Base-by-base conservation (phyloP, 164 flowering plant genomes). In the Nymphaea thermarum region DNA sequence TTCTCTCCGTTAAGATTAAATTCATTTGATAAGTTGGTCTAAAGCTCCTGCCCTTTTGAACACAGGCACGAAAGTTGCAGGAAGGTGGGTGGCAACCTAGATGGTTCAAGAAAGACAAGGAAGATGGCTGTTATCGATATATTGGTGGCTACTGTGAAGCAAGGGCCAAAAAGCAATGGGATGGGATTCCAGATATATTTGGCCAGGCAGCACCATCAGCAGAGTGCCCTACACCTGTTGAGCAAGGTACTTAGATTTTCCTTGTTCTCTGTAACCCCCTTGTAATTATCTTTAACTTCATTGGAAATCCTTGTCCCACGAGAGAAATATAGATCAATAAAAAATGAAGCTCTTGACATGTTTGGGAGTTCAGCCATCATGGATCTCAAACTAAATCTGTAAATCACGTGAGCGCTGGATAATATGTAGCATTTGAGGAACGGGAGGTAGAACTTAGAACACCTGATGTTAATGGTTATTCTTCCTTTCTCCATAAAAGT, bases 61-160 rank as follows among this genome's bases (percentile, higher is more conserved):
- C 36, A 25, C 84, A 94, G 99, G 97, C 99, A 43, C 86, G 99
- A 79, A 90, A 77, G 76, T 65, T 94, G 79, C 98, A 91, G 78
- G 99, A 94, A 66, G 85, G 96, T 72, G 99, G 98, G 25, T 94
- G 99, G 99, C 84, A 86, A 61, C 98, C 98, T 2, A 87, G 90
- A 75, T 94, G 99, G 99, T 94, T 94, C 65, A 65, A 66, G 67
- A 91, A 84, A 75, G 98, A 88, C 66, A 78, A 71, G 43, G 96
- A 87, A 69, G 96, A 90, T 62, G 98, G 89, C 64, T 84, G 90
- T 74, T 91, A 91, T 67, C 83, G 84, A 4, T 94, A 94, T 43
- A 61, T 71, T 0, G 96, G 98, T 44, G 99, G 99, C 6, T 94
- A 91, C 70, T 94, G 99, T 98, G 98, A 94, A 78, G 82, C 84